phyloP scores from a whole-genome alignment of 2,329 filamentous ascomycete species.

The Huntiella decipiens region DNA sequence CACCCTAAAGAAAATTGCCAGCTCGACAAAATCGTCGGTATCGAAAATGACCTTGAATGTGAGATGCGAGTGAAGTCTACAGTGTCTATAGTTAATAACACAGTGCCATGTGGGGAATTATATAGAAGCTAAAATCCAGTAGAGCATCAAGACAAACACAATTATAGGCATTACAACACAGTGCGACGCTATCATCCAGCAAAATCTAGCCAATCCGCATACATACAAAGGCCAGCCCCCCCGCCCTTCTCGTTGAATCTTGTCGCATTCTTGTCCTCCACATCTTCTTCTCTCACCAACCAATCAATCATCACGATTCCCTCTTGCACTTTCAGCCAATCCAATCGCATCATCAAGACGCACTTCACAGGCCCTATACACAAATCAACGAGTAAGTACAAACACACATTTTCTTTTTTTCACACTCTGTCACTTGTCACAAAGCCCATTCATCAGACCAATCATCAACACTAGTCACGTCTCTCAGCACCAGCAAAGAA shows the following conservation, averaged over 20 bases:
- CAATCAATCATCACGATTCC: conserved; percentile 26
- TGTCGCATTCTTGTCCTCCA: conserved; percentile 25
- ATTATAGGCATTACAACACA: neutral
- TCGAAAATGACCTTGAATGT: neutral
- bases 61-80: neutral
- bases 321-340: conserved; percentile 4
- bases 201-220: conserved; percentile 7
- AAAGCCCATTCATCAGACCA: too few relatives aligned
- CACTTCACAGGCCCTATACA: too few relatives aligned
- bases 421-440: conserved; percentile 6
- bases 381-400: conserved; percentile 13
- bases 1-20: too few relatives aligned
- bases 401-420: conserved; percentile 17
- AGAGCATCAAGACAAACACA: neutral
- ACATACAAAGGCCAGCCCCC: conserved; percentile 10
- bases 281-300: conserved; percentile 26
- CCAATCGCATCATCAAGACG: conserved; percentile 1
- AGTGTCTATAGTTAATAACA: neutral
- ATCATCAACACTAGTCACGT: too few relatives aligned
- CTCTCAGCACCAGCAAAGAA: too few relatives aligned
- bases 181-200: neutral
- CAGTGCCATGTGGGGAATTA: neutral
- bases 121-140: neutral
- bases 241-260: conserved; percentile 31
- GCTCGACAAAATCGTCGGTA: too few relatives aligned